Evolutionary conservation across 1,284 basidiomycete species (phyloP).

Genomic region (Cryptococcus deneoformans): DNA sequence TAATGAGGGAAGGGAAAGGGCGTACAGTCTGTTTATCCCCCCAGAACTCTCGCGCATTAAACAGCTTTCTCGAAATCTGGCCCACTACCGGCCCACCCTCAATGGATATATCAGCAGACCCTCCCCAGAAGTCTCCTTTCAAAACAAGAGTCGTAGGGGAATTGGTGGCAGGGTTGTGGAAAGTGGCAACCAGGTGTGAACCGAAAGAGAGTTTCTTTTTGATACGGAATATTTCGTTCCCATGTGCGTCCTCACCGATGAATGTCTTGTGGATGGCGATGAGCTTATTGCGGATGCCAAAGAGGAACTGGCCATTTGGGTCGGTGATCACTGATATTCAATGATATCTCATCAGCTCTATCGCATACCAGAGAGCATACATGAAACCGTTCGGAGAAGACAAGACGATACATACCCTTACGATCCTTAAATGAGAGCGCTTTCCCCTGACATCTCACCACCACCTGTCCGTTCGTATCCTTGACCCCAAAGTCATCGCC

Average conservation of each 20-base stretch:
- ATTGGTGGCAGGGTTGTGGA: conserved; percentile 32
- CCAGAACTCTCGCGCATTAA: conserved; percentile 36
- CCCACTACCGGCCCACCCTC: conserved; percentile 36
- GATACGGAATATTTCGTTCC: conserved; percentile 37
- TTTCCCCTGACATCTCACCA: conserved; percentile 38
- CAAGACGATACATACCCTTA: conserved; percentile 30
- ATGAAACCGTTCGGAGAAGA: too few species aligned
- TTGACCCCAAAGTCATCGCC: conserved; percentile 43
- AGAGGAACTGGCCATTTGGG: conserved; percentile 32
- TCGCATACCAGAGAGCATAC: too few species aligned
- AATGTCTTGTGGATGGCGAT: conserved; percentile 33
- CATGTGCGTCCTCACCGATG: conserved; percentile 30
- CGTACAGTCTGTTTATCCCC: conserved; percentile 41
- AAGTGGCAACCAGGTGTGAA: conserved; percentile 41
- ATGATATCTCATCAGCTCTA: not conserved
- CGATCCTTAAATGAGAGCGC: conserved; percentile 36
- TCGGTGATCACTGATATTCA: conserved; percentile 30
- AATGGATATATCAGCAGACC: conserved; percentile 33
- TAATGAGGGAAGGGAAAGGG: not conserved
- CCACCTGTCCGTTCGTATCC: conserved; percentile 33
- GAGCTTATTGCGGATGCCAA: conserved; percentile 36
- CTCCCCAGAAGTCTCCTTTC: conserved; percentile 42
- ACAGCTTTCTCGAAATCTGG: conserved; percentile 37
- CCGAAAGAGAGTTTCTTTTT: conserved; percentile 26
- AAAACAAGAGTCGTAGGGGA: conserved; percentile 27